Base-by-base conservation (phyloP, 441 rosid genomes). In the Corymbia citriodora region DNA sequence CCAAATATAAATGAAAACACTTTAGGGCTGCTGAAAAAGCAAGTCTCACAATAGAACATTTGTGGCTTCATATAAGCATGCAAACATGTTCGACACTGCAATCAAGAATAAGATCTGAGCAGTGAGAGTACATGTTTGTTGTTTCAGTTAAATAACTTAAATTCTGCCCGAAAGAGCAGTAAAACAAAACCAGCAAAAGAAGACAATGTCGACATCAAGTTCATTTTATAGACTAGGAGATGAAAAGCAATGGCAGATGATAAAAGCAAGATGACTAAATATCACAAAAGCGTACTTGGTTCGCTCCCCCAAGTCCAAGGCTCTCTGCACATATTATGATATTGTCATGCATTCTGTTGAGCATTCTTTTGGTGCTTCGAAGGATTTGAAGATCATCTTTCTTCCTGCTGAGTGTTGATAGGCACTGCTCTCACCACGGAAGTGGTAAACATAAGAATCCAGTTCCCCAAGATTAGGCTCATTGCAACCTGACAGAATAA, bases 261-360 rank as follows among this genome's bases (percentile, higher is more conserved):
- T 55, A 90, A 36, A 36, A 61, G 63, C 85, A 14, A 54, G 59
- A 16, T 54, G 87, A 53, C n/a, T 90, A 85, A 81, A 91, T 82
- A 55, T 82, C 87, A 65, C 55, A 92, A 90, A 86, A 90, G 89
- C 94, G 91, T 92, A 98, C 99, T 92, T 95, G 97, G 87, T 93
- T 90, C 90, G 98, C 99, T 90, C 99, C 99, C 94, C 95, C 95
- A 87, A 97, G 92, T 91, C 99, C 99, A 91, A 98, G 97, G 89
- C 92, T 96, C 91, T 96, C 93, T 93, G 95, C 94, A 91, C 95
- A 95, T 91, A 93, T 94, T 70, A 94, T 87, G 91, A 98, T 93
- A 93, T 93, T 97, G 23, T 94, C 98, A 94, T 97, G 99, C 93
- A 96, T 91, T 94, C 95, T 94, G 81, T 61, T 90, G 90, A 98